phyloP scores from a whole-genome alignment of 441 rosid species.

The Viola pubescens region DNA sequence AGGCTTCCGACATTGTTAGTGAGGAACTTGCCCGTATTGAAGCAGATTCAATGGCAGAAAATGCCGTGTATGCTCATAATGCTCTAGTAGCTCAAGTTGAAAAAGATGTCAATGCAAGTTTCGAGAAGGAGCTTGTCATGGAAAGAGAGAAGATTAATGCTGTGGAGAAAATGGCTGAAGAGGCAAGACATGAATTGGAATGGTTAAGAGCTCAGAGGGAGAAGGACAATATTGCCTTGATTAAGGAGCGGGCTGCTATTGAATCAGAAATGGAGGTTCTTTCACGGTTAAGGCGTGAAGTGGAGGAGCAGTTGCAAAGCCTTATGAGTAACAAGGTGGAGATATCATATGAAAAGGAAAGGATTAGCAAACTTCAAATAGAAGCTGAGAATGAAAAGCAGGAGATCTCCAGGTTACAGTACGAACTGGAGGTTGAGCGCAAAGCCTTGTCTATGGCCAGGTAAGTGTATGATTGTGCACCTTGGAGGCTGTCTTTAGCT shows the following conservation, averaged over 20 bases:
- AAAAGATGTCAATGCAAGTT: slow-evolving; percentile 68
- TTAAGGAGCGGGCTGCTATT: slow-evolving; percentile 59
- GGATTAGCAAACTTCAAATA: slow-evolving; percentile 48
- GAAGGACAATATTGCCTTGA: slow-evolving; percentile 49
- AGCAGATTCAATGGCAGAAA: slow-evolving; percentile 93
- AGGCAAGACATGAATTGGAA: slow-evolving; percentile 61
- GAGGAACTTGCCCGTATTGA: slow-evolving; percentile 90
- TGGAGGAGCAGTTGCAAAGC: slow-evolving; percentile 69
- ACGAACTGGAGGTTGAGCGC: slow-evolving; percentile 78
- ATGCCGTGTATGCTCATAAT: slow-evolving; percentile 69
- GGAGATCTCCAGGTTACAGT: slow-evolving; percentile 59
- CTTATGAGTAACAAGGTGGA: slow-evolving; percentile 60
- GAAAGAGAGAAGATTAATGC: slow-evolving; percentile 68
- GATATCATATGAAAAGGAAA: slow-evolving; percentile 76
- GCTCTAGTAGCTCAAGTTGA: slow-evolving; percentile 80
- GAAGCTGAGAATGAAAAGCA: slow-evolving; percentile 68
- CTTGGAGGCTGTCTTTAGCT: neutral
- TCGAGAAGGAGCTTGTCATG: slow-evolving; percentile 60
- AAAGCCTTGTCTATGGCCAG: slow-evolving; percentile 89
- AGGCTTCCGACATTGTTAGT: slow-evolving; percentile 62
- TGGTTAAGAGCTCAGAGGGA: slow-evolving; percentile 64
- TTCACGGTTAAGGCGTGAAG: slow-evolving; percentile 55
- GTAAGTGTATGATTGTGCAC: slow-evolving; percentile 28
- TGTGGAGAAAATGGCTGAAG: slow-evolving; percentile 85
- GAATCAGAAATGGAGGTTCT: slow-evolving; percentile 85